Percentiles rank a stretch among this genome's conserved stretches.
Evolutionary conservation across 306 rosid genomes (phyloP).

Genomic region (cucumber (Cucumis sativus)): Cucumber_9930_V3 NC_026655.2:8824001-8824500

Average conservation of each 20-base stretch:
- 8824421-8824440: neutral
- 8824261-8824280: constrained; percentile 73
- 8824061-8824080: neutral
- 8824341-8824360: constrained; percentile 76
- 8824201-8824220: constrained; percentile 14
- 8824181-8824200: neutral
- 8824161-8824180: neutral
- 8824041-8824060: neutral
- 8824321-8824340: constrained; percentile 91
- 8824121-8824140: neutral
- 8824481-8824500: neutral
- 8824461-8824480: neutral
- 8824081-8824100: neutral
- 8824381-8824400: constrained; percentile 39
- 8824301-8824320: constrained; percentile 78
- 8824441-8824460: neutral
- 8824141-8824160: neutral
- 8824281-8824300: constrained; percentile 86
- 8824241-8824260: constrained; percentile 73
- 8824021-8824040: neutral
- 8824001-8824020: neutral
- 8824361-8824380: constrained; percentile 93
- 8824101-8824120: neutral
- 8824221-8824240: constrained; percentile 7
- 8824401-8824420: neutral